These are phyloP conservation scores for Suhomyces xylopsoci DNA, from an alignment of 805 yeast genomes.

Conservation along the genomic window DNA sequence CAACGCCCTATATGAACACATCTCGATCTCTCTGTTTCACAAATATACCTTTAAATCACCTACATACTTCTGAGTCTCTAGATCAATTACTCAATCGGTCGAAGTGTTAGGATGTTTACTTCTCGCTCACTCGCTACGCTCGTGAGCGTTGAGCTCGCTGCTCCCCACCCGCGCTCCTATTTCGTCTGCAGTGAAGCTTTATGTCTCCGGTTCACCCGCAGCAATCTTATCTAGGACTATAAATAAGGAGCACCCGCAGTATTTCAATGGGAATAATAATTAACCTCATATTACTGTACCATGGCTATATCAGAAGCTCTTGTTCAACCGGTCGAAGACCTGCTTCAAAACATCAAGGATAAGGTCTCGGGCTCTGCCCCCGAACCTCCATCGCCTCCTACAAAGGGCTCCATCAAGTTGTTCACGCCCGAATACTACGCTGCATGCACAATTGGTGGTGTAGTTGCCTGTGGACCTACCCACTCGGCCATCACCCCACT, in stretches of 20 bases:
- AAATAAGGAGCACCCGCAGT: neutral
- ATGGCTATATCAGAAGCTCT: conserved; percentile 25
- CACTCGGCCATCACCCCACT: conserved; percentile 91
- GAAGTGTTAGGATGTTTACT: no score
- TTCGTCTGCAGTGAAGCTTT: neutral
- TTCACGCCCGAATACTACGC: conserved; percentile 62
- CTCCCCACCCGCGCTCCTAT: neutral
- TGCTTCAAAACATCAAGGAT: conserved; percentile 17
- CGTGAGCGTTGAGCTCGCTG: neutral
- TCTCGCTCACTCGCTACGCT: no score
- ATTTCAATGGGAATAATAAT: no score
- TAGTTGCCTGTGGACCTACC: conserved; percentile 93
- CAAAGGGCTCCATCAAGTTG: conserved; percentile 41
- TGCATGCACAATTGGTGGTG: conserved; percentile 77
- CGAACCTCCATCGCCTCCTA: conserved; percentile 3
- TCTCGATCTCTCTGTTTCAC: no score
- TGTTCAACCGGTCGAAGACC: conserved; percentile 30
- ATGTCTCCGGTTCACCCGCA: neutral
- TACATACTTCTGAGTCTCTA: no score
- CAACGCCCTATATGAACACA: no score
- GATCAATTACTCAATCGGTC: no score
- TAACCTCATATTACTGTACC: neutral
- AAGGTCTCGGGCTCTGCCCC: conserved; percentile 5
- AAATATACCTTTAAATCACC: no score
- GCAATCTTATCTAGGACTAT: neutral